These are phyloP conservation scores for Leccinellum luteum DNA, from an alignment of 768 basidiomycete species.

Conservation along the genomic window DNA sequence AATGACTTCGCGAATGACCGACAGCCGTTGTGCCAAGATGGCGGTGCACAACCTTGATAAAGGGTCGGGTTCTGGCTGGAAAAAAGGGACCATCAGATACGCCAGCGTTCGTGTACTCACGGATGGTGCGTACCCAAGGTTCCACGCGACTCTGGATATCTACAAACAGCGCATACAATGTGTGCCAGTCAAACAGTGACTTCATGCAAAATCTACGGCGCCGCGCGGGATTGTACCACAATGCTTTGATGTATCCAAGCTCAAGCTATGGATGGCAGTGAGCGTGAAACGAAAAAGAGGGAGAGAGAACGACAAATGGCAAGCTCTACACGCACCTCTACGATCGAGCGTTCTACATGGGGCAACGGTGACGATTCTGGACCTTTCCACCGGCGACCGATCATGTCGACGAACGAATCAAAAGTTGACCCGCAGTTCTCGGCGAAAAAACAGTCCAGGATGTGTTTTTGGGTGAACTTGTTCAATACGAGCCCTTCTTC, in stretches of 20 bases:
- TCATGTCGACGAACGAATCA: slow-evolving; percentile 39
- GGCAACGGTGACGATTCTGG: slow-evolving; percentile 36
- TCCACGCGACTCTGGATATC: slow-evolving; percentile 19
- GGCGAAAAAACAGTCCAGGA: slow-evolving; percentile 60
- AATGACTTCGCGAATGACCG: slow-evolving; percentile 62
- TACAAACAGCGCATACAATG: slow-evolving; percentile 48
- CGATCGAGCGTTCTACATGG: slow-evolving; percentile 39
- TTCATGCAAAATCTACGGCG: slow-evolving; percentile 65
- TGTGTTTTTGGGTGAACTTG: slow-evolving; percentile 48
- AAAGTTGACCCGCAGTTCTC: slow-evolving; percentile 62
- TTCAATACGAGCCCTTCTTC: slow-evolving; percentile 54
- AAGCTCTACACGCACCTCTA: slow-evolving; percentile 28
- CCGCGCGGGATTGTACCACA: slow-evolving; percentile 69
- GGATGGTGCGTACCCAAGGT: slow-evolving; percentile 12
- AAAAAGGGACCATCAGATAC: slow-evolving; percentile 6
- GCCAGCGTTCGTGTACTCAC: background rate
- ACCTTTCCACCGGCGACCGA: slow-evolving; percentile 40
- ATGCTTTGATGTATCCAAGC: slow-evolving; percentile 53
- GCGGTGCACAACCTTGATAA: slow-evolving; percentile 23
- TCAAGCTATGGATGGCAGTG: slow-evolving; percentile 44
- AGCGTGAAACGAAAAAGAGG: background rate
- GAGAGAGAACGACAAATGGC: background rate
- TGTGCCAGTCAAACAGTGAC: slow-evolving; percentile 63
- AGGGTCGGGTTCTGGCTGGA: slow-evolving; percentile 30
- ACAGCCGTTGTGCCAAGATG: slow-evolving; percentile 57